Evolutionary conservation across 2,329 filamentous ascomycete genomes (phyloP), one percentile per base, ranked within the genome.

Genomic region (Trichoderma sp.): DNA sequence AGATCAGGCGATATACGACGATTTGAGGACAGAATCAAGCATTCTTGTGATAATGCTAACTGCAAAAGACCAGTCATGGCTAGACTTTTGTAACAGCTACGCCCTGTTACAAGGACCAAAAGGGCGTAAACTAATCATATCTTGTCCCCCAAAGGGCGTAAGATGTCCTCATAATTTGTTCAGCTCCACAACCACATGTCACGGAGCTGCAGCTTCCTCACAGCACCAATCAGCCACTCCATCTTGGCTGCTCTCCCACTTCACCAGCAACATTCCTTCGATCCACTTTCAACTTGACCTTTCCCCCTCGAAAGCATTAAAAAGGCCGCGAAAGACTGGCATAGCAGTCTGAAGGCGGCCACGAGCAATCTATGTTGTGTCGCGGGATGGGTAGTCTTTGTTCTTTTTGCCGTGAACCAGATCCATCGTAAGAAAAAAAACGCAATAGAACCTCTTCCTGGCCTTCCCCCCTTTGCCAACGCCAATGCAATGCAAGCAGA

Each of bases 401-500:
- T 76, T 67, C 57, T 68, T 76, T 70, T 80, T 78, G 77, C 75
- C 76, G 72, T 76, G 73, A 75, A 77, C 77, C 79, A 77, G 76
- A 74, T 76, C 78, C 77, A 71, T 79, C 77, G 73, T 70, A 73
- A 76, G 74, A 74, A 77, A 73, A 74, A 74, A 77, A 72, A 74
- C 75, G 74, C 58, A 76, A 76, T 75, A 74, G 72, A 74, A 73
- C 76, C 77, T 75, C 75, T 74, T 75, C 76, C 76, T 75, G 69
- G 70, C 75, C 77, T 72, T 78, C 78, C 81, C 78, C 76, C 78
- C 81, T 78, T 76, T 78, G 74, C 81, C 78, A 88, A 89, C 87
- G 87, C 87, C 87, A 80, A 77, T 88, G 87, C 87, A 86, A 88
- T 88, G 87, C 87, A 84, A 64, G 71, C 74, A 78, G 76, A 72